Percentiles rank a stretch among this genome's conserved stretches.
Evolutionary conservation across 129 eudicot genomes (phyloP).

Genomic region (Glebionis coronaria): DNA sequence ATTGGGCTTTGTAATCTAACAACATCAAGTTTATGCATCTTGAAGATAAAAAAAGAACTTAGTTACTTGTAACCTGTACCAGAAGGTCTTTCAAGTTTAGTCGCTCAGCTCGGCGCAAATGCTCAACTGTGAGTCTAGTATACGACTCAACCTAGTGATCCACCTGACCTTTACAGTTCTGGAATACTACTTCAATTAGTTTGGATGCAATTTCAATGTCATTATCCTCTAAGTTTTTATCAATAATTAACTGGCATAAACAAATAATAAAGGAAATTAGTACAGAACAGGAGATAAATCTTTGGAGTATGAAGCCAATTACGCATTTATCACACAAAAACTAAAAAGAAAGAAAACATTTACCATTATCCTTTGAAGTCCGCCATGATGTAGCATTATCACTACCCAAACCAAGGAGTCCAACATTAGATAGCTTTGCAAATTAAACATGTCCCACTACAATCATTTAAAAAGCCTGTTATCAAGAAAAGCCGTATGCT

Average conservation of each 20-base stretch:
- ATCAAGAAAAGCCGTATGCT: too few species aligned
- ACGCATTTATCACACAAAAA: not conserved
- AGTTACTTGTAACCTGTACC: conserved; percentile 73
- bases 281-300: not conserved
- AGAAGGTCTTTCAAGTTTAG: conserved; percentile 75
- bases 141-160: conserved; percentile 97
- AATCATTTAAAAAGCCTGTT: too few species aligned
- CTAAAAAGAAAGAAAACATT: not conserved
- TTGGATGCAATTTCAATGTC: conserved; percentile 99
- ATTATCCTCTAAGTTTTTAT: conserved; percentile 78
- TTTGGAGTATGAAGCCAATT: not conserved
- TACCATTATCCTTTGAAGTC: conserved; percentile 47
- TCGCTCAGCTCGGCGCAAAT: conserved; percentile 61
- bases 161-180: conserved; percentile 86
- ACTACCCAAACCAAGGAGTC: conserved; percentile 45
- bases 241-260: conserved; percentile 64
- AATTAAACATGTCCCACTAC: too few species aligned
- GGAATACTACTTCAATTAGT: conserved; percentile 86
- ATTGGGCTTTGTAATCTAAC: not conserved
- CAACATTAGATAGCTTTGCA: conserved; percentile 63
- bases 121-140: conserved; percentile 67
- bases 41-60: not conserved
- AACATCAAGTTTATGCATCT: not conserved
- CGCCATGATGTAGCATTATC: conserved; percentile 34
- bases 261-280: not conserved